phyloP scores from a whole-genome alignment of 306 rosid species.

The Vigna trinervia region DNA sequence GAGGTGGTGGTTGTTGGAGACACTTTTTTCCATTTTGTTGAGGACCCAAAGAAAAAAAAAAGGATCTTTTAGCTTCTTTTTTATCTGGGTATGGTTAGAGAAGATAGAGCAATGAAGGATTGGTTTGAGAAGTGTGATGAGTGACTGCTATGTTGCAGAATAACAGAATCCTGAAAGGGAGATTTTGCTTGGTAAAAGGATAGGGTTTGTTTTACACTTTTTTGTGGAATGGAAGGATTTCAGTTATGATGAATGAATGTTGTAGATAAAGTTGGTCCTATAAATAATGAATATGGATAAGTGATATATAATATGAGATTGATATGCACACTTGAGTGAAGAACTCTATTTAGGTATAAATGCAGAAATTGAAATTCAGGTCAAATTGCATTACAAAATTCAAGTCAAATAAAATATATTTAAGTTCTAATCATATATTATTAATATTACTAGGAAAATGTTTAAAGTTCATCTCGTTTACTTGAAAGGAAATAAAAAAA shows the following conservation, averaged over 20 bases:
- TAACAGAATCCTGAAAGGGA: not conserved
- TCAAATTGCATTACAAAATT: no score
- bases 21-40: constrained; percentile 38
- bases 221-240: not conserved
- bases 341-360: not conserved
- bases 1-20: not conserved
- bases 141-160: not conserved
- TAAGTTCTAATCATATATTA: no score
- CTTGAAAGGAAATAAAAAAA: no score
- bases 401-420: no score
- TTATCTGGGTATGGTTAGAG: not conserved
- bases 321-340: not conserved
- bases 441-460: no score
- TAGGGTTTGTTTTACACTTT: constrained; percentile 23
- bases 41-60: not conserved
- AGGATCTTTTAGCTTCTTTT: not conserved
- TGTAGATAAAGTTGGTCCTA: not conserved
- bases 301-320: not conserved
- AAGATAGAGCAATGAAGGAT: not conserved
- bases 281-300: not conserved
- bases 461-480: no score
- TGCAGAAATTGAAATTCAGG: no score
- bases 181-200: not conserved
- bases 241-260: not conserved
- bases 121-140: not conserved